Percentiles rank a stretch among this genome's conserved stretches.
These are phyloP conservation scores for Gaeumannomyces sp. DNA, from an alignment of 2,329 filamentous ascomycete species.

Conservation along the genomic window DNA sequence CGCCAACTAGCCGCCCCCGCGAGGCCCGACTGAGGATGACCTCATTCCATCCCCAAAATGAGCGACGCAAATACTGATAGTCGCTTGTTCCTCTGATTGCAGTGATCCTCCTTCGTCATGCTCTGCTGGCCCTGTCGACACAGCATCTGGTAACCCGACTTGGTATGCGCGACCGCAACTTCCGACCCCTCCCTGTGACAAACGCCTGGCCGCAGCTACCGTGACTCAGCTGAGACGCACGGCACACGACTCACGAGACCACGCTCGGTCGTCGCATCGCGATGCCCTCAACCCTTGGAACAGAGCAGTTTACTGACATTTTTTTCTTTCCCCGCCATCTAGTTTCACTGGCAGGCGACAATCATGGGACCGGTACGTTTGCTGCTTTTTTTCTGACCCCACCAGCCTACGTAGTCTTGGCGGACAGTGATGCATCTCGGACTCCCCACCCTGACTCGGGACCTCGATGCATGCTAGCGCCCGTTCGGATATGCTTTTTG, in stretches of 20 bases:
- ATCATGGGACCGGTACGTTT: constrained; percentile 97
- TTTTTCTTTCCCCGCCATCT: constrained; percentile 13
- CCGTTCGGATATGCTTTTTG: too few relatives aligned
- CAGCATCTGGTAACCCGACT: constrained; percentile 50
- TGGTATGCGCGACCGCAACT: constrained; percentile 59
- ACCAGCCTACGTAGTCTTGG: not conserved
- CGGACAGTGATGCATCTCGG: too few relatives aligned
- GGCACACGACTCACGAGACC: not conserved
- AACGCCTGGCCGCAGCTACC: constrained; percentile 10
- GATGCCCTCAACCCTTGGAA: too few relatives aligned
- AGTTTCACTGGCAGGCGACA: constrained; percentile 99
- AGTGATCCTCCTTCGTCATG: constrained; percentile 98
- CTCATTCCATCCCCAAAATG: too few relatives aligned
- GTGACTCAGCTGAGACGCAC: constrained; percentile 1
- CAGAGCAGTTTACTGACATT: constrained; percentile 24
- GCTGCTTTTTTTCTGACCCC: constrained; percentile 13
- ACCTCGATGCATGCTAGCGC: too few relatives aligned
- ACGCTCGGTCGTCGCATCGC: constrained; percentile 3
- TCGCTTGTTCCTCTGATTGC: constrained; percentile 17
- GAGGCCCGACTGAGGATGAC: too few relatives aligned
- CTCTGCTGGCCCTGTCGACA: constrained; percentile 88
- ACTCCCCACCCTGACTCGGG: too few relatives aligned
- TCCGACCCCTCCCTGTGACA: constrained; percentile 17
- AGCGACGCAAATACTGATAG: too few relatives aligned
- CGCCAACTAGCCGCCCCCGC: not conserved